Base-by-base conservation (phyloP, 345 rosid species). In the Pistacia vera region DNA sequence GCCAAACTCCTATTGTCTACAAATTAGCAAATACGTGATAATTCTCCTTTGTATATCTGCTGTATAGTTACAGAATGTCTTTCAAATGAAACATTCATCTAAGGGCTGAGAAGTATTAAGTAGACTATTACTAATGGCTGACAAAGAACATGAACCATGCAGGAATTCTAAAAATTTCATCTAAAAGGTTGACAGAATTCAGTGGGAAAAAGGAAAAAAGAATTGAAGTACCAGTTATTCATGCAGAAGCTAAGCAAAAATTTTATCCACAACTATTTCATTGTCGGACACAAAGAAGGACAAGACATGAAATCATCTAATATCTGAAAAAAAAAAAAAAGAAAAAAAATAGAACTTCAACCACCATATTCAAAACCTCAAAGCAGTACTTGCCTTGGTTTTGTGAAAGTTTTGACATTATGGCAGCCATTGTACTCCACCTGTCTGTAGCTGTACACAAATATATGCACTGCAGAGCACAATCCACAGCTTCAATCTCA, bases 401-500 rank as follows among this genome's bases (percentile, higher is more conserved):
- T 74, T 75, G 90, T 2, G 97, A 97, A 85, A 96, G 93, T 81
- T 87, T 92, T 79, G 94, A 91, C 78, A 96, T 83, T 83, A 93
- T 79, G 72, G 91, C 82, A 80, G 91, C 87, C 95, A 96, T 90
- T 77, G 90, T 83, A 80, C 80, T 90, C 97, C 99, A 96, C 85
- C 78, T 91, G 85, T 96, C 94, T 5, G 91, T 90, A 80, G 81
- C 83, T 56, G 88, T 84, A 81, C 94, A 96, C 59, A 83, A 72
- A 82, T 93, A 93, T 77, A 93, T 76, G 79, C 97, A 93, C 70
- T 92, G 93, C 81, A 96, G 80, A 74, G 92, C 91, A 86, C 97
- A 92, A 60, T 91, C 95, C 63, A 88, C 84, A 78, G 81, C 94
- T 83, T 93, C 97, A 81, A 63, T 63, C 83, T 84, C 97, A 80